Conservation (phyloP, 148 eudicot genomes). For the Camellia granthamiana region DNA sequence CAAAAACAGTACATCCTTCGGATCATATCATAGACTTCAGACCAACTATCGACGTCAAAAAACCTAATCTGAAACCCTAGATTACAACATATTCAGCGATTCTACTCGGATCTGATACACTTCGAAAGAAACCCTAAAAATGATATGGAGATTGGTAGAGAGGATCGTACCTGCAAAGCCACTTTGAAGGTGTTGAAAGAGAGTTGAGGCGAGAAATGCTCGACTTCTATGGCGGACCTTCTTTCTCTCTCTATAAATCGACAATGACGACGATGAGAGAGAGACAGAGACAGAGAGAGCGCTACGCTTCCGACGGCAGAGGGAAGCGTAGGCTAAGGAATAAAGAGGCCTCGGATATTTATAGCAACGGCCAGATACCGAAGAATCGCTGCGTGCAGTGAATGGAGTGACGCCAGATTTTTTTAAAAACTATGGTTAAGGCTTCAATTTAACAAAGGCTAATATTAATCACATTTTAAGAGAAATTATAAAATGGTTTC, state of each 20-base stretch:
- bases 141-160: not conserved
- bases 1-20: not conserved
- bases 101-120: not conserved
- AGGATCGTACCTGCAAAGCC: constrained; percentile 3
- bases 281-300: not conserved
- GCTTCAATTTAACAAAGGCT: no score
- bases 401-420: not conserved
- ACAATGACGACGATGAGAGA: no score
- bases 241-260: not conserved
- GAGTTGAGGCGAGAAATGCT: not conserved
- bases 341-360: constrained; percentile 6
- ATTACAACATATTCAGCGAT: not conserved
- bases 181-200: not conserved
- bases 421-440: not conserved
- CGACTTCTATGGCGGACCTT: not conserved
- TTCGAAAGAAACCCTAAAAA: constrained; percentile 7
- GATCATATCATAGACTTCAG: not conserved
- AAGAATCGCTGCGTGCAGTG: not conserved
- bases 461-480: no score
- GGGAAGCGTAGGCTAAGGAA: constrained; percentile 9
- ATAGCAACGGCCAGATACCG: not conserved
- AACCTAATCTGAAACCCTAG: constrained; percentile 11
- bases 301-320: constrained; percentile 12
- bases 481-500: no score
- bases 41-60: not conserved